These are phyloP conservation scores for Medicago ruthenica DNA, from an alignment of 306 rosid genomes.

Conservation along the genomic window DNA sequence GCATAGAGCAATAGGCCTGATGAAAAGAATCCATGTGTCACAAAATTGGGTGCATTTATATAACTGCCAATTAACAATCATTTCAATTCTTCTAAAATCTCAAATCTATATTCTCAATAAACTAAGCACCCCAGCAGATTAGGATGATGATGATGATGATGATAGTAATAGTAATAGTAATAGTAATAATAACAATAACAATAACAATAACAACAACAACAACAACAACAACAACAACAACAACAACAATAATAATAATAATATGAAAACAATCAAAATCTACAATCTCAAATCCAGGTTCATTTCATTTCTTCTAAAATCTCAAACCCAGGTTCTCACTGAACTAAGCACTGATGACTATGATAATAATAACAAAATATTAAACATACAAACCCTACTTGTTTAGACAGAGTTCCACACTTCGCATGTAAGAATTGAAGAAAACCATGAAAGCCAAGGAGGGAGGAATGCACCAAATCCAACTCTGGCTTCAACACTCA, in stretches of 20 bases:
- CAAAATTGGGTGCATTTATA: neutral
- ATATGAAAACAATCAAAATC: neutral
- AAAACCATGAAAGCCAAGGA: neutral
- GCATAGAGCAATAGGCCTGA: too few species aligned
- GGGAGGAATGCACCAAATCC: neutral
- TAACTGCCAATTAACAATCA: neutral
- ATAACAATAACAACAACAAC: too few species aligned
- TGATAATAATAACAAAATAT: neutral
- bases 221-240: too few species aligned
- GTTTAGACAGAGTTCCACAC: slow-evolving; percentile 15
- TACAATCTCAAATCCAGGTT: slow-evolving; percentile 10
- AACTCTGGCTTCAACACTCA: slow-evolving; percentile 9
- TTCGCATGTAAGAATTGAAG: neutral
- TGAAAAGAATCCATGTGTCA: neutral
- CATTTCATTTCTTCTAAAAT: slow-evolving; percentile 14
- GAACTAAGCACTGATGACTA: neutral
- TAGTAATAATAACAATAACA: too few species aligned
- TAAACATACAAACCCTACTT: neutral
- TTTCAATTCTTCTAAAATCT: neutral
- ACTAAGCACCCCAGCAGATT: neutral
- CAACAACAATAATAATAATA: neutral
- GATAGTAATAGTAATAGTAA: too few species aligned
- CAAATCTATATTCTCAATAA: neutral
- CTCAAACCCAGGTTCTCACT: neutral
- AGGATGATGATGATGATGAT: neutral